Conservation (phyloP, 2,329 filamentous ascomycete species). For the Fusarium austroafricanum region DNA sequence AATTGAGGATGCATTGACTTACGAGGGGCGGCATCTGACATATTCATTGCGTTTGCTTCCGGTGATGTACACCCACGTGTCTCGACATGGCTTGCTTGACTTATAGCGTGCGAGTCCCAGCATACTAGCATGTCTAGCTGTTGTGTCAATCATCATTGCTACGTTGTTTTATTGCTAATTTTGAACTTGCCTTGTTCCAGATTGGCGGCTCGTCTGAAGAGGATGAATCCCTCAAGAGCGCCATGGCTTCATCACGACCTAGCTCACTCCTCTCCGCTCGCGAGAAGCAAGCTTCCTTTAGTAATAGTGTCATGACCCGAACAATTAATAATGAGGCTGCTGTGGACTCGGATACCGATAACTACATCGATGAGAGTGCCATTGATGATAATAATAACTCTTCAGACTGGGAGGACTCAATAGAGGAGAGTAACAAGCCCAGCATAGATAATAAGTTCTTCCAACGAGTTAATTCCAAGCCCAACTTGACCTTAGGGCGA, state of each 20-base stretch:
- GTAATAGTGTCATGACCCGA: conserved; percentile 76
- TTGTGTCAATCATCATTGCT: background rate
- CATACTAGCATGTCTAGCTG: background rate
- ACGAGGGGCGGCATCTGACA: background rate
- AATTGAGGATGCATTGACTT: conserved; percentile 2
- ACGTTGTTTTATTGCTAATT: background rate
- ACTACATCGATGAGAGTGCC: conserved; percentile 83
- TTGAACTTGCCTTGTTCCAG: conserved; percentile 41
- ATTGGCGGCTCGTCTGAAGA: conserved; percentile 76
- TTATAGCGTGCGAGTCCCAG: background rate
- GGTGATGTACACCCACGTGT: background rate
- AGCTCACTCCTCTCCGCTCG: conserved; percentile 55
- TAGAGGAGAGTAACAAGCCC: conserved; percentile 83
- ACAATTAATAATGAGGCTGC: conserved; percentile 69
- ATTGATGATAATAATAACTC: conserved; percentile 77
- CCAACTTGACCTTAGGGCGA: conserved; percentile 83
- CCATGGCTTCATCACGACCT: conserved; percentile 59
- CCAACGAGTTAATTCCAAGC: conserved; percentile 88
- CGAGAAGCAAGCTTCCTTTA: conserved; percentile 87
- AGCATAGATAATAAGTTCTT: conserved; percentile 88
- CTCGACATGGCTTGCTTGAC: background rate
- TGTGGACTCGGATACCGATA: conserved; percentile 70
- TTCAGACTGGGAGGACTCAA: conserved; percentile 72
- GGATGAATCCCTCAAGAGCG: conserved; percentile 76
- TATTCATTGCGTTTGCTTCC: background rate